These are phyloP conservation scores for Pelargonium citronellum DNA, from an alignment of 441 rosid genomes.

Conservation along the genomic window DNA sequence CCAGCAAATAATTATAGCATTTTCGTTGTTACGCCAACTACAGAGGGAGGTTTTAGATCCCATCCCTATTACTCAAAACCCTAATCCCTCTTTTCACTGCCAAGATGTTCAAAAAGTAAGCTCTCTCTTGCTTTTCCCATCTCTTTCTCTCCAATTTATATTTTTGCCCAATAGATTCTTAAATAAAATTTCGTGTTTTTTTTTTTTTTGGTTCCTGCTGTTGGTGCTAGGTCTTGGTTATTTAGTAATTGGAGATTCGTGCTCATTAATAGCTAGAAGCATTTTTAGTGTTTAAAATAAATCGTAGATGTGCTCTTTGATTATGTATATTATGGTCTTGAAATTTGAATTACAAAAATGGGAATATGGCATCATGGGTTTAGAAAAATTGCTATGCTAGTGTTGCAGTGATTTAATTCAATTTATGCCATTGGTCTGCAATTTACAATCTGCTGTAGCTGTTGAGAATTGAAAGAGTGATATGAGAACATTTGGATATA, in stretches of 20 bases:
- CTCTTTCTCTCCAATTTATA: not conserved
- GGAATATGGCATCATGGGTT: not conserved
- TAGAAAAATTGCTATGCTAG: not conserved
- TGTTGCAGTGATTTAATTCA: not conserved
- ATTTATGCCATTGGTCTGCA: not conserved
- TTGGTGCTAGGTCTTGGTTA: not conserved
- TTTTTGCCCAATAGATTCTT: not conserved
- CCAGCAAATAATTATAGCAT: too few relatives aligned
- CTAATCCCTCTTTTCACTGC: not conserved
- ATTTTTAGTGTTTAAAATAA: not conserved
- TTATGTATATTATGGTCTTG: not conserved
- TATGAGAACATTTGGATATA: not conserved
- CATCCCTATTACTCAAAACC: constrained; percentile 17
- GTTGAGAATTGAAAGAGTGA: too few relatives aligned
- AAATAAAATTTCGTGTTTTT: not conserved
- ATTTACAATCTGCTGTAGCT: too few relatives aligned
- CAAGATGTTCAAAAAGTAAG: constrained; percentile 55
- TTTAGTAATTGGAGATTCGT: not conserved
- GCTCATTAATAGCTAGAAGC: not conserved
- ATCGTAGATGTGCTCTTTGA: not conserved
- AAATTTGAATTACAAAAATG: not conserved
- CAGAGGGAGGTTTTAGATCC: constrained; percentile 18
- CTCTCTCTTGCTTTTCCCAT: not conserved
- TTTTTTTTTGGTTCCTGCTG: not conserved
- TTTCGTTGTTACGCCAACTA: too few relatives aligned